Percentiles rank a stretch among this genome's conserved stretches.
These are phyloP conservation scores for Corymbia maculata DNA, from an alignment of 345 rosid genomes.

Conservation along the genomic window DNA sequence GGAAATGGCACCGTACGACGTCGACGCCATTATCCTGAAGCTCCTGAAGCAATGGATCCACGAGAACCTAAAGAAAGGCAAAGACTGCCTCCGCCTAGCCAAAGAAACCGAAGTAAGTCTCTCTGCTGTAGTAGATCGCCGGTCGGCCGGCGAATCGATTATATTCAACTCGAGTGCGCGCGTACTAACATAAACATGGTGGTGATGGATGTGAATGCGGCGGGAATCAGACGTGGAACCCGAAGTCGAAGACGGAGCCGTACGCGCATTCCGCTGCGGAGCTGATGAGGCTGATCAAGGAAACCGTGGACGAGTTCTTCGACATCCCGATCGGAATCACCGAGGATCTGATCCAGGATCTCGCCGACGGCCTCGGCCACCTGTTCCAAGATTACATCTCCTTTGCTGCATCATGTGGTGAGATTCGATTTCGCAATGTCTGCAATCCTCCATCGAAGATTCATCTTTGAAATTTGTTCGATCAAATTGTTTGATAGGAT, in stretches of 20 bases:
- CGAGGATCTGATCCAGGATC: slow-evolving; percentile 61
- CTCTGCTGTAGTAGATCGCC: background rate
- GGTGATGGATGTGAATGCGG: background rate
- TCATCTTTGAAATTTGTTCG: background rate
- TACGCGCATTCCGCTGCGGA: slow-evolving; percentile 72
- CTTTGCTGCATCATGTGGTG: slow-evolving; percentile 78
- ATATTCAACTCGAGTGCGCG: background rate
- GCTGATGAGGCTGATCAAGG: slow-evolving; percentile 50
- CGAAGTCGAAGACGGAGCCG: slow-evolving; percentile 87
- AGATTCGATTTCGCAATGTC: background rate
- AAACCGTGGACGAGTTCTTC: slow-evolving; percentile 68
- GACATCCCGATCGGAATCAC: slow-evolving; percentile 72
- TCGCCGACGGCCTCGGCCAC: slow-evolving; percentile 59
- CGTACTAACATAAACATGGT: background rate
- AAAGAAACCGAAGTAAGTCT: slow-evolving; percentile 73
- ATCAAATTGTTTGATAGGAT: slow-evolving; percentile 27
- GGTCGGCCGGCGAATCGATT: background rate
- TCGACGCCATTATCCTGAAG: slow-evolving; percentile 55
- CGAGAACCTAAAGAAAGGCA: slow-evolving; percentile 43
- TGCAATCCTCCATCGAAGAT: background rate
- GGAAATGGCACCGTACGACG: slow-evolving; percentile 75
- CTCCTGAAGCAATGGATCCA: slow-evolving; percentile 68
- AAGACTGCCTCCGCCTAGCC: slow-evolving; percentile 43
- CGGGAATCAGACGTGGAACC: slow-evolving; percentile 75
- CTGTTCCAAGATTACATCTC: slow-evolving; percentile 64